phyloP scores from a whole-genome alignment of 208 protist species.

The Crithidia acanthocephali region DNA sequence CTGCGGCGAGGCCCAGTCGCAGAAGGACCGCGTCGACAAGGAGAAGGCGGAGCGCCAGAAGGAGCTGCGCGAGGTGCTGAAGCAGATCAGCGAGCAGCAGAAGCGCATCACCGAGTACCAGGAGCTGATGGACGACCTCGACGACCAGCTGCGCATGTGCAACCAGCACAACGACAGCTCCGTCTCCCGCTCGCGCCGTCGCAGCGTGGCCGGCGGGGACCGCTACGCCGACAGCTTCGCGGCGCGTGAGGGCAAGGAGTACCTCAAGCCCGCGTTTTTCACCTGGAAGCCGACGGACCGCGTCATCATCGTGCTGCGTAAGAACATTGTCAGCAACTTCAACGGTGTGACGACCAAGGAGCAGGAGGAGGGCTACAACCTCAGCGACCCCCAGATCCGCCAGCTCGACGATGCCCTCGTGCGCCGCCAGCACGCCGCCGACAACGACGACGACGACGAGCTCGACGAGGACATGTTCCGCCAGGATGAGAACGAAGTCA shows the following conservation, averaged over 20 bases:
- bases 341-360: slow-evolving; percentile 42
- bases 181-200: slow-evolving; percentile 21
- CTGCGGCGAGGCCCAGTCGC: slow-evolving; percentile 64
- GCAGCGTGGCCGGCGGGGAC: slow-evolving; percentile 22
- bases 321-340: slow-evolving; percentile 72
- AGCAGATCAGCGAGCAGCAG: slow-evolving; percentile 79
- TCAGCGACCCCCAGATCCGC: slow-evolving; percentile 66
- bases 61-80: slow-evolving; percentile 71
- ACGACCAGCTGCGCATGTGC: slow-evolving; percentile 71
- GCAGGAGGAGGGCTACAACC: slow-evolving; percentile 49
- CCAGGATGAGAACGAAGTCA: slow-evolving; percentile 29
- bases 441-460: slow-evolving; percentile 36
- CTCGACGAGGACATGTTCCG: slow-evolving; percentile 57
- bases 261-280: slow-evolving; percentile 78
- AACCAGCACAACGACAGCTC: slow-evolving; percentile 40
- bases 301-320: slow-evolving; percentile 73
- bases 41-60: slow-evolving; percentile 57
- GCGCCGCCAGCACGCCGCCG: slow-evolving; percentile 35
- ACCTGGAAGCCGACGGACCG: slow-evolving; percentile 75
- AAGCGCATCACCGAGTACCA: slow-evolving; percentile 75
- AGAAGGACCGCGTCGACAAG: slow-evolving; percentile 58
- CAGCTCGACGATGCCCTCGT: slow-evolving; percentile 62
- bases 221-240: slow-evolving; percentile 81
- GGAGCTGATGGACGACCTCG: slow-evolving; percentile 75
- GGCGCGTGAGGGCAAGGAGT: slow-evolving; percentile 66